A percentile compares a stretch with the other conserved stretches of the same genome.
Evolutionary conservation across 1,139 yeast species (phyloP).

Genomic region (Candida dubliniensis): DNA sequence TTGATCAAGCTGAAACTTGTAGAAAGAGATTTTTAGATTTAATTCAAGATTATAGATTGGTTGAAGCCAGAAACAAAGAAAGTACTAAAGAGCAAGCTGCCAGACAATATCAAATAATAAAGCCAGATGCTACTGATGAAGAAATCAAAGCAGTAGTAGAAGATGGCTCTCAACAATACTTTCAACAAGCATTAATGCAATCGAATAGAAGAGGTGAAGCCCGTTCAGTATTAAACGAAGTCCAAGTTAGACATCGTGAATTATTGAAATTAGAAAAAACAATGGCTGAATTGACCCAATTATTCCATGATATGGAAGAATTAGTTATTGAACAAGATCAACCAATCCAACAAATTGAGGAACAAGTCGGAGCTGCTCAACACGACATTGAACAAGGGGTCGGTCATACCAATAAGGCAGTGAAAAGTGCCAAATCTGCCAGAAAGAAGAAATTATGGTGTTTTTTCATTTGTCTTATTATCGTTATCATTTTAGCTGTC

Average conservation of each 20-base stretch:
- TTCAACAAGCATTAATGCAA: conserved; percentile 89
- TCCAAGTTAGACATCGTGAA: conserved; percentile 94
- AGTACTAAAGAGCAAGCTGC: conserved; percentile 86
- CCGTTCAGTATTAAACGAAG: conserved; percentile 91
- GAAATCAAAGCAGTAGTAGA: conserved; percentile 84
- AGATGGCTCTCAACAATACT: conserved; percentile 85
- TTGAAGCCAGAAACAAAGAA: conserved; percentile 85
- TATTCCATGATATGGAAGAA: conserved; percentile 95
- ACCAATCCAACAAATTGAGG: conserved; percentile 78
- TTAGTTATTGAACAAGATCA: conserved; percentile 95
- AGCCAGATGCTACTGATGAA: conserved; percentile 87
- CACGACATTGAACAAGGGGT: conserved; percentile 92
- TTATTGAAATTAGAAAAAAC: conserved; percentile 92
- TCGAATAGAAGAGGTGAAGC: conserved; percentile 97
- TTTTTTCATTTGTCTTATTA: conserved; percentile 59
- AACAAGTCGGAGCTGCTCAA: conserved; percentile 81
- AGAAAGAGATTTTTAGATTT: conserved; percentile 82
- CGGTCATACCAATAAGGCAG: conserved; percentile 91
- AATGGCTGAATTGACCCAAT: conserved; percentile 92
- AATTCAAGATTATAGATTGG: conserved; percentile 82
- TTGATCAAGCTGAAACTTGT: conserved; percentile 86
- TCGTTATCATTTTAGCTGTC: conserved; percentile 65
- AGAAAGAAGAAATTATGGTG: conserved; percentile 93
- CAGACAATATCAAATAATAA: conserved; percentile 88
- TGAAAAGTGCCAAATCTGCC: conserved; percentile 82